These are phyloP conservation scores for Exobasidium cylindrosporum DNA, from an alignment of 1,284 basidiomycete species.

Conservation along the genomic window DNA sequence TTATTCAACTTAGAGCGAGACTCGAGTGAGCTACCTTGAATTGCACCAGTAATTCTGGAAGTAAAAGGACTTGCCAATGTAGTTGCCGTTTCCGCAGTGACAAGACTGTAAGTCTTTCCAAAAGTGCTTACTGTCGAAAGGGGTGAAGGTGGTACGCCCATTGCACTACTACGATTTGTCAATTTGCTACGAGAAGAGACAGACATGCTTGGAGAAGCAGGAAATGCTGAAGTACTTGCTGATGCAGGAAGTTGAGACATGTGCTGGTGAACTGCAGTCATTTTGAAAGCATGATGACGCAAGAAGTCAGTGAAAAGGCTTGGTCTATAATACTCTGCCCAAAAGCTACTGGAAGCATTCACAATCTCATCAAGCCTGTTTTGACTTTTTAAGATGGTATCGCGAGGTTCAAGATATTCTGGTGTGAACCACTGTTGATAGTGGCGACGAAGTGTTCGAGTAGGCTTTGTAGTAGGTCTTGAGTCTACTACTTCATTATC, in stretches of 20 bases:
- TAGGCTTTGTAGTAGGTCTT: neutral
- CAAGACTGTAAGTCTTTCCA: too few relatives aligned
- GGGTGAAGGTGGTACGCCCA: neutral
- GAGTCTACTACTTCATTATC: conserved; percentile 26
- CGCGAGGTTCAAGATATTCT: conserved; percentile 25
- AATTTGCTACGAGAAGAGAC: neutral
- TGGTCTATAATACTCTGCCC: conserved; percentile 54
- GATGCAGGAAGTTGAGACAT: neutral
- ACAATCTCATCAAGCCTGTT: conserved; percentile 37
- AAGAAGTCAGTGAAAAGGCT: conserved; percentile 51
- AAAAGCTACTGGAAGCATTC: conserved; percentile 43
- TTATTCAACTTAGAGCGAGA: conserved; percentile 6
- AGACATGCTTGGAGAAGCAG: neutral
- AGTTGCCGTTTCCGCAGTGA: neutral
- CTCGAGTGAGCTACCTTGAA: neutral
- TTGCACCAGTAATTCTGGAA: conserved; percentile 9
- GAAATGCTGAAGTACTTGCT: neutral
- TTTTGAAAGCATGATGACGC: conserved; percentile 54
- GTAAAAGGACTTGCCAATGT: conserved; percentile 19
- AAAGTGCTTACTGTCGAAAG: neutral
- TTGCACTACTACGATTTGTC: neutral
- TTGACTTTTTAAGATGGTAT: conserved; percentile 25
- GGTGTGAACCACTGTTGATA: conserved; percentile 45
- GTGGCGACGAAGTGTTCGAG: conserved; percentile 7
- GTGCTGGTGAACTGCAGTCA: conserved; percentile 51